Evolutionary conservation across 345 rosid species (phyloP).

Genomic region (Arabidopsis arenosa): DNA sequence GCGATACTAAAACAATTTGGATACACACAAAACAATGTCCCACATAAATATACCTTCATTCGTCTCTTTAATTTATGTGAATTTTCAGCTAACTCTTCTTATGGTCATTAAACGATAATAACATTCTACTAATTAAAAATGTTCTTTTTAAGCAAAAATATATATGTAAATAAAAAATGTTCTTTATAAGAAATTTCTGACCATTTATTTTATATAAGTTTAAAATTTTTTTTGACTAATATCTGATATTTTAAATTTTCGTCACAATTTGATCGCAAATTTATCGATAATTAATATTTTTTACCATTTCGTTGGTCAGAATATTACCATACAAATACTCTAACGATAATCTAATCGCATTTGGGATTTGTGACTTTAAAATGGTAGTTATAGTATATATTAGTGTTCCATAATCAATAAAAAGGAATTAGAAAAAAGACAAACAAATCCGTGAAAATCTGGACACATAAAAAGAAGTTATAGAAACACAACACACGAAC

Average conservation of each 20-base stretch:
- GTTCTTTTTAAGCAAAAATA: neutral
- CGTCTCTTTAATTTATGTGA: neutral
- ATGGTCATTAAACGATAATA: neutral
- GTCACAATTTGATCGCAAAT: no score
- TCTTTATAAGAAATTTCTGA: no score
- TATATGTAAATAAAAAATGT: neutral
- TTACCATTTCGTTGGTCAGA: no score
- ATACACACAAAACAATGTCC: neutral
- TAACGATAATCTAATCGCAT: neutral
- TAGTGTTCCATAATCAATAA: neutral
- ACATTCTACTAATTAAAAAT: neutral
- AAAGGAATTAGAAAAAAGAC: neutral
- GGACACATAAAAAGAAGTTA: neutral
- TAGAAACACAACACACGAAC: conserved; percentile 1
- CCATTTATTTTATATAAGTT: no score
- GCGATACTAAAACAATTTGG: neutral
- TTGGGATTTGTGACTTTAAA: neutral
- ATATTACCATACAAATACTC: neutral
- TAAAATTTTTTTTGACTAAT: no score
- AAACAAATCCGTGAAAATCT: neutral
- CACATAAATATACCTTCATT: neutral
- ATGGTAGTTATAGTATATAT: neutral
- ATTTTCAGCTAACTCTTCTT: neutral
- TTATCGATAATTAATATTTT: no score
- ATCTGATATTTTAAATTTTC: no score